Evolutionary conservation across 2,329 filamentous ascomycete species (phyloP).

Genomic region (Cercospora sp.): DNA sequence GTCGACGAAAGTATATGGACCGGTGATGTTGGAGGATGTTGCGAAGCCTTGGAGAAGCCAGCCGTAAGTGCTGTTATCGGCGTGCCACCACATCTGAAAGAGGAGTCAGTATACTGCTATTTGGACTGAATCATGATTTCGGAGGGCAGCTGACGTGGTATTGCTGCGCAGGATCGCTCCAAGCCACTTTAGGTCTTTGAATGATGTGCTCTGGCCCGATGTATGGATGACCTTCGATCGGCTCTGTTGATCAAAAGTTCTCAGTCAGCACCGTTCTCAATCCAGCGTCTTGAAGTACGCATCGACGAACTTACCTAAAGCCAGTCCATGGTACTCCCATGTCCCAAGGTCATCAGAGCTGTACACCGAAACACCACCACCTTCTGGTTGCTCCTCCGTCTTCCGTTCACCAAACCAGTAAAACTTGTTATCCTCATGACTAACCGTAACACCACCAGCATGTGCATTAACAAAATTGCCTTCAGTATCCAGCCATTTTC

Average conservation of each 20-base stretch:
- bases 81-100: conserved; percentile 60
- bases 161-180: conserved; percentile 54
- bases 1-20: conserved; percentile 57
- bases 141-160: conserved; percentile 47
- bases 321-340: conserved; percentile 59
- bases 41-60: conserved; percentile 59
- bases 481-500: conserved; percentile 60
- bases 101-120: conserved; percentile 27
- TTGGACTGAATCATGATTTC: too few species aligned
- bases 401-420: conserved; percentile 66
- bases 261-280: not conserved
- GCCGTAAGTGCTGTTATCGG: conserved; percentile 59
- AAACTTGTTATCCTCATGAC: conserved; percentile 56
- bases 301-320: conserved; percentile 41
- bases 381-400: conserved; percentile 57
- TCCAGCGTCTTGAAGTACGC: not conserved
- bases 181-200: conserved; percentile 63
- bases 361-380: conserved; percentile 61
- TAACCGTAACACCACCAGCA: conserved; percentile 57
- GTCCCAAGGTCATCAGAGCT: conserved; percentile 62
- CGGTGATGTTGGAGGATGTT: conserved; percentile 53
- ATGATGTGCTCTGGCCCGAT: conserved; percentile 60
- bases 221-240: conserved; percentile 56
- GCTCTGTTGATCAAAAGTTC: conserved; percentile 38
- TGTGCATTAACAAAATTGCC: conserved; percentile 63